These are phyloP conservation scores for Saprolegnia parasitica DNA, from an alignment of 352 stramenopile genomes.

Conservation along the genomic window DNA sequence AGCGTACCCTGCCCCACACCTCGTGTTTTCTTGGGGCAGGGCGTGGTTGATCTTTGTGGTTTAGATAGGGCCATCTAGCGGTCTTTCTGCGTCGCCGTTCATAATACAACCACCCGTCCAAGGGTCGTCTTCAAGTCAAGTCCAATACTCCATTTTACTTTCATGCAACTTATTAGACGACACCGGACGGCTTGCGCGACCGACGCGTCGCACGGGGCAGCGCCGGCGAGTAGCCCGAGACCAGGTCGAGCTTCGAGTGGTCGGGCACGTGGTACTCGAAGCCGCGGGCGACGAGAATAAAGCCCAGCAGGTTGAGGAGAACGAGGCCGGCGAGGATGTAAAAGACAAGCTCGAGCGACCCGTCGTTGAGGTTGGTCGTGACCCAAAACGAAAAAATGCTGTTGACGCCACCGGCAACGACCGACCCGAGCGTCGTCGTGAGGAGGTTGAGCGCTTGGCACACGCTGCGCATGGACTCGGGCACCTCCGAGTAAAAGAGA, in stretches of 20 bases:
- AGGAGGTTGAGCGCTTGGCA: slow-evolving; percentile 87
- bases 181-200: not conserved
- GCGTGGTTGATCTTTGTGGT: too few relatives aligned
- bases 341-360: slow-evolving; percentile 87
- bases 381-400: slow-evolving; percentile 89
- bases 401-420: slow-evolving; percentile 75
- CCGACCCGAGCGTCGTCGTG: slow-evolving; percentile 85
- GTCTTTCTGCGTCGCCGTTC: too few relatives aligned
- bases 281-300: slow-evolving; percentile 57
- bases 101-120: too few relatives aligned
- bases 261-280: slow-evolving; percentile 76
- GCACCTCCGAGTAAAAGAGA: slow-evolving; percentile 91
- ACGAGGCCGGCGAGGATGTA: slow-evolving; percentile 71
- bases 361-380: slow-evolving; percentile 86
- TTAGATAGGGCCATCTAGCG: too few relatives aligned
- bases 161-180: not conserved
- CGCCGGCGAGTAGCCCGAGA: slow-evolving; percentile 25
- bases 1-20: too few relatives aligned
- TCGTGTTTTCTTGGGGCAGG: too few relatives aligned
- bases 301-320: slow-evolving; percentile 55
- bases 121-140: too few relatives aligned
- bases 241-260: slow-evolving; percentile 20
- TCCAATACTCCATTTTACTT: too few relatives aligned
- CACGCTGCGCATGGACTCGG: slow-evolving; percentile 86
- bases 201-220: slow-evolving; percentile 14